These are phyloP conservation scores for Andrographis paniculata DNA, from an alignment of 305 asterid species.

Conservation along the genomic window DNA sequence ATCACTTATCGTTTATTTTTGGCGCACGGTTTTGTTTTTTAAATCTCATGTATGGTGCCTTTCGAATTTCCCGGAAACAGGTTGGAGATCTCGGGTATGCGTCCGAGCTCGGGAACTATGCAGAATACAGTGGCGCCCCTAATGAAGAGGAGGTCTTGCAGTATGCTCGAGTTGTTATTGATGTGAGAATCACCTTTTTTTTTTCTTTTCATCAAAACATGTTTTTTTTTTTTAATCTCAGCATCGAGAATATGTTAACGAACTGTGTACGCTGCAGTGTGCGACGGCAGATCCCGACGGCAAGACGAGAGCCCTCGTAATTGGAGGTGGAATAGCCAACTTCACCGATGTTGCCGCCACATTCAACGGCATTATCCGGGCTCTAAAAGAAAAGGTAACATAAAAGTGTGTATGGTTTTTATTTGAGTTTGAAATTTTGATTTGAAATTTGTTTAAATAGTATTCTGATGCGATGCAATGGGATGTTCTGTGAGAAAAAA, in stretches of 20 bases:
- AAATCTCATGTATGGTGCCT: not conserved
- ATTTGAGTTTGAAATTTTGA: no score
- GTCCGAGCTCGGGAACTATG: constrained; percentile 83
- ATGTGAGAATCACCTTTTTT: constrained; percentile 27
- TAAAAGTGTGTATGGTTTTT: no score
- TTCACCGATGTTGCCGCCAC: constrained; percentile 98
- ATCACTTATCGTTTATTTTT: no score
- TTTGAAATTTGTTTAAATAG: no score
- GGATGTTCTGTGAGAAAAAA: no score
- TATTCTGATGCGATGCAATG: no score
- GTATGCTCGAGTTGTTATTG: constrained; percentile 76
- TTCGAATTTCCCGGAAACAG: constrained; percentile 17
- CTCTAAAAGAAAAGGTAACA: constrained; percentile 89
- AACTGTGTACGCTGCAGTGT: constrained; percentile 39
- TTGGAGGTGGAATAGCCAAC: constrained; percentile 96
- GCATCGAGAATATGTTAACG: not conserved
- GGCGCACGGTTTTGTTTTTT: not conserved
- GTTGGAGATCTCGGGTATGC: constrained; percentile 87
- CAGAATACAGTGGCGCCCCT: constrained; percentile 91
- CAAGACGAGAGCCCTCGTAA: constrained; percentile 74
- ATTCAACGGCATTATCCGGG: constrained; percentile 85
- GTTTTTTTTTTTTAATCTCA: no score
- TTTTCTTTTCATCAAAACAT: no score
- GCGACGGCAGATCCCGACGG: constrained; percentile 97
- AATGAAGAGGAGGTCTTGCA: constrained; percentile 85